Conservation (phyloP, 345 rosid genomes). For the Kandelia obovata region DNA sequence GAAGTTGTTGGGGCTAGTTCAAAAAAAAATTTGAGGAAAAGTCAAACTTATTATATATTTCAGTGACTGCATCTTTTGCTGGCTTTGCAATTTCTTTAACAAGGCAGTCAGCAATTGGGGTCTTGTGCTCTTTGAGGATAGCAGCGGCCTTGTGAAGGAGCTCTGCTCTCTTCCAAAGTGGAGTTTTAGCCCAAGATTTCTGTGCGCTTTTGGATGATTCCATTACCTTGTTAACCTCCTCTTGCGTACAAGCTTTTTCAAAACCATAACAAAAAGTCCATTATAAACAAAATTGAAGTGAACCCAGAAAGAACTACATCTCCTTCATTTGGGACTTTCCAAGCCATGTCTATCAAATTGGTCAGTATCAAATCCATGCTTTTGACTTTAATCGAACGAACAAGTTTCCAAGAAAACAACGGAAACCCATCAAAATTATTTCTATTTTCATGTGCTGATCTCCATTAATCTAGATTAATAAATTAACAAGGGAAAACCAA, state of each 20-base stretch:
- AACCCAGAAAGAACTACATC: too few relatives aligned
- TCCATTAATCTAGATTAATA: too few relatives aligned
- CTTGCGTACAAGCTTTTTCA: conserved; percentile 86
- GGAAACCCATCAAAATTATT: too few relatives aligned
- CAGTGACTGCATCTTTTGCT: conserved; percentile 88
- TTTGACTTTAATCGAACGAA: too few relatives aligned
- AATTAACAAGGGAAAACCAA: too few relatives aligned
- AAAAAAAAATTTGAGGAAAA: too few relatives aligned
- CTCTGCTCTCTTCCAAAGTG: conserved; percentile 97
- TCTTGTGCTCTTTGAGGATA: conserved; percentile 76
- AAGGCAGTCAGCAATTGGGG: conserved; percentile 81
- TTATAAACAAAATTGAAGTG: too few relatives aligned
- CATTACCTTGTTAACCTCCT: conserved; percentile 90
- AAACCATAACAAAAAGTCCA: background rate
- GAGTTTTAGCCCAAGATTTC: conserved; percentile 93
- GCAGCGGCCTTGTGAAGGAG: conserved; percentile 96
- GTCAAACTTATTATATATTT: conserved; percentile 35
- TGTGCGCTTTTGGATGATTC: conserved; percentile 78
- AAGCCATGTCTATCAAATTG: too few relatives aligned
- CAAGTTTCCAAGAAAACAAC: too few relatives aligned
- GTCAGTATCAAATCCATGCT: too few relatives aligned
- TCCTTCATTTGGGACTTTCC: too few relatives aligned
- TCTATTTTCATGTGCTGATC: too few relatives aligned
- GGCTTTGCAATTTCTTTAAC: conserved; percentile 99
- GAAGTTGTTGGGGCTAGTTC: background rate